These are phyloP conservation scores for Diaporthe aspalathi DNA, from an alignment of 2,329 filamentous ascomycete genomes.

Conservation along the genomic window DNA sequence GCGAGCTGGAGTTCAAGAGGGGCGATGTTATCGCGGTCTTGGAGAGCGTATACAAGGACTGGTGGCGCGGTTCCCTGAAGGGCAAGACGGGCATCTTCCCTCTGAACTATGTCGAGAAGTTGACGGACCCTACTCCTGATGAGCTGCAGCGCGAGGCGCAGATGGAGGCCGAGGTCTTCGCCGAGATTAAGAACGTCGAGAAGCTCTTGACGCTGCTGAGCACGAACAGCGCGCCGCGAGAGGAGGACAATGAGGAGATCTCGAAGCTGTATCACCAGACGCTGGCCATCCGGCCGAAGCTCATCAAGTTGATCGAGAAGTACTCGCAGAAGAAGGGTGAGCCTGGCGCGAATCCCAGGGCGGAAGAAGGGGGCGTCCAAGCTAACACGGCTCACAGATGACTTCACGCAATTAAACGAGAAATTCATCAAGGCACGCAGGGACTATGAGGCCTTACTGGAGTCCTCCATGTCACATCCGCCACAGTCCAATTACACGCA, in stretches of 20 bases:
- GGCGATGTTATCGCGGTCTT: constrained; percentile 97
- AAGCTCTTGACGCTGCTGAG: constrained; percentile 88
- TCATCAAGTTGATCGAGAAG: constrained; percentile 98
- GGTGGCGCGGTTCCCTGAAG: constrained; percentile 96
- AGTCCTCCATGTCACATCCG: constrained; percentile 97
- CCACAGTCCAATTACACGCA: constrained; percentile 82
- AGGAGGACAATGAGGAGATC: constrained; percentile 97
- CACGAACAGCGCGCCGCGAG: constrained; percentile 81
- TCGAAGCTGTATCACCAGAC: constrained; percentile 94
- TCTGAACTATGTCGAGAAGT: constrained; percentile 97
- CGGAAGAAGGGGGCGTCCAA: neutral
- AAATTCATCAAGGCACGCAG: constrained; percentile 99
- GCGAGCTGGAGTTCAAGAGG: constrained; percentile 95
- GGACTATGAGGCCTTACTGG: constrained; percentile 95
- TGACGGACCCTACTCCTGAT: constrained; percentile 92
- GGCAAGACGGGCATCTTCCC: constrained; percentile 98
- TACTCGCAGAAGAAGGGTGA: constrained; percentile 98
- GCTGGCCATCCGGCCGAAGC: constrained; percentile 90
- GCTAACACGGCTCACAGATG: constrained; percentile 69
- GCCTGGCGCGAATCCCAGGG: constrained; percentile 12
- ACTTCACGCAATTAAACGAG: constrained; percentile 98
- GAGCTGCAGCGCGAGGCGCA: constrained; percentile 95
- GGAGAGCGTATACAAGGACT: constrained; percentile 98
- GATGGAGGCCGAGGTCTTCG: constrained; percentile 83
- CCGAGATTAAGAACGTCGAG: constrained; percentile 73